phyloP scores from a whole-genome alignment of 768 basidiomycete genomes.

The Termitomyces sp. region DNA sequence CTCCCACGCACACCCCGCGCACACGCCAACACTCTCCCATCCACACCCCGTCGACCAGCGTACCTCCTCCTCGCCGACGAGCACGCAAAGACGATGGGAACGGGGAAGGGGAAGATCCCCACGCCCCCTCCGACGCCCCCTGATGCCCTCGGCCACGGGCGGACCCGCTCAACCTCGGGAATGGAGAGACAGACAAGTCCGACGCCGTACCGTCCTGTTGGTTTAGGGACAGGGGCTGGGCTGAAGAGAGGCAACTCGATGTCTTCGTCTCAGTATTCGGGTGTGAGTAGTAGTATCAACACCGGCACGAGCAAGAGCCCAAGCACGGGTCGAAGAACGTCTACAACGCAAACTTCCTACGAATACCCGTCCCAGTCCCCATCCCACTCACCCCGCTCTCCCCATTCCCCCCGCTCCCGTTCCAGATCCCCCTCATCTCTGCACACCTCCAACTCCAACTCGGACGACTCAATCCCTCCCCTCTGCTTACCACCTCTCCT shows the following conservation, averaged over 20 bases:
- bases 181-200: background rate
- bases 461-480: conserved; percentile 8
- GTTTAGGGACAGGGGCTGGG: too few species aligned
- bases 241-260: too few species aligned
- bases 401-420: background rate
- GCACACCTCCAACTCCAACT: conserved; percentile 1
- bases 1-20: background rate
- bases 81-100: background rate
- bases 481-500: background rate
- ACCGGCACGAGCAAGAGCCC: too few species aligned
- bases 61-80: background rate
- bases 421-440: conserved; percentile 4
- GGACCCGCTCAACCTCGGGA: too few species aligned
- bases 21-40: conserved; percentile 9
- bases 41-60: background rate
- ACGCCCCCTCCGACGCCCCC: conserved; percentile 30
- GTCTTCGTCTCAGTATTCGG: too few species aligned
- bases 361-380: too few species aligned
- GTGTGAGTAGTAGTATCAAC: too few species aligned
- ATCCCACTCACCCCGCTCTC: background rate
- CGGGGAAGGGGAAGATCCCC: background rate
- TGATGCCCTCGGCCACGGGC: too few species aligned
- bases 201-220: background rate
- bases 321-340: too few species aligned
- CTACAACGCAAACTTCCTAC: too few species aligned